Evolutionary conservation across 140 eudicot genomes (phyloP).

Genomic region (Cichorium intybus): DNA sequence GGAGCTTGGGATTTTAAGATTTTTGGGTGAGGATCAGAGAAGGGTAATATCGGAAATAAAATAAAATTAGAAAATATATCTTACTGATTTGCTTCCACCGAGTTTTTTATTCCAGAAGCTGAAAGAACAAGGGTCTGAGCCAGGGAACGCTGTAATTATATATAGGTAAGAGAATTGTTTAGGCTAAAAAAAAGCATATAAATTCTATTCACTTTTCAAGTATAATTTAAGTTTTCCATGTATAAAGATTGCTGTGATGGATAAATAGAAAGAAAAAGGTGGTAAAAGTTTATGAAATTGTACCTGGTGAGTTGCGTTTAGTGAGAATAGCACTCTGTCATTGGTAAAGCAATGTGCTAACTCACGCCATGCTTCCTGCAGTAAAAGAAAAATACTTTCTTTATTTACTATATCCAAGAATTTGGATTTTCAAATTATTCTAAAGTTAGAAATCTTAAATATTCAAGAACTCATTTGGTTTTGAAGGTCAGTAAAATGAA

Average conservation of each 20-base stretch:
- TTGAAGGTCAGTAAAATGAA: no score
- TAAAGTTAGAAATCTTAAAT: no score
- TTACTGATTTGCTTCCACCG: conserved; percentile 69
- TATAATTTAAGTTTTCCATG: background rate
- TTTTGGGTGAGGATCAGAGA: no score
- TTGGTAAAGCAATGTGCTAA: conserved; percentile 67
- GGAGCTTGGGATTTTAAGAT: no score
- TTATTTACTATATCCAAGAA: background rate
- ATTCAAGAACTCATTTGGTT: no score
- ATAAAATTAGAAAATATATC: conserved; percentile 14
- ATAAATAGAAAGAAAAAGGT: background rate
- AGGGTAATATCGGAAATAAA: background rate
- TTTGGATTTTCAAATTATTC: no score
- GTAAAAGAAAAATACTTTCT: conserved; percentile 14
- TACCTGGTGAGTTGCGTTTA: conserved; percentile 77
- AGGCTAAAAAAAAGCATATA: background rate
- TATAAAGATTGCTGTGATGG: background rate
- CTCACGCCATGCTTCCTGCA: conserved; percentile 87
- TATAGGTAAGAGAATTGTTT: conserved; percentile 1
- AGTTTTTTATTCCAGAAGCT: conserved; percentile 64
- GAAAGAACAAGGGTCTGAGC: conserved; percentile 86
- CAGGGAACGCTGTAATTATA: conserved; percentile 74
- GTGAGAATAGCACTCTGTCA: conserved; percentile 53
- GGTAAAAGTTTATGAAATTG: background rate
- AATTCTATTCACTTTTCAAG: background rate